A percentile compares a stretch with the other conserved stretches of the same genome.
These are phyloP conservation scores for Colletotrichum tropicale DNA, from an alignment of 2,329 filamentous ascomycete genomes.

Conservation along the genomic window DNA sequence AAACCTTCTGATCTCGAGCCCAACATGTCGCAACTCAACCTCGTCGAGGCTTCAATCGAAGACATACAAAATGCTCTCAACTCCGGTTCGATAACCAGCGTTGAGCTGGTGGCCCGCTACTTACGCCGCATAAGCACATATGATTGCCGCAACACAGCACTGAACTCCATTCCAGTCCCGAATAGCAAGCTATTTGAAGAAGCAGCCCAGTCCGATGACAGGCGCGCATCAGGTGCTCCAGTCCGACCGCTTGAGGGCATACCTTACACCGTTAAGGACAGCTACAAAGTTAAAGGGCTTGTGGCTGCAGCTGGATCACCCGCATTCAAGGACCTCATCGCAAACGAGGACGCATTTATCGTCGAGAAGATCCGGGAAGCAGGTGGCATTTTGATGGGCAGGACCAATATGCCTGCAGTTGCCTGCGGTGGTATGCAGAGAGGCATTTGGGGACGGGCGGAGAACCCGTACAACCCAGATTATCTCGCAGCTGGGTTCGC, in stretches of 20 bases:
- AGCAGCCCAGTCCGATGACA: slow-evolving; percentile 30
- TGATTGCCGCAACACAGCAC: slow-evolving; percentile 24
- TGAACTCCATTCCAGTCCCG: slow-evolving; percentile 31
- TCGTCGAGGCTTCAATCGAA: slow-evolving; percentile 29
- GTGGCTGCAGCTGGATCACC: slow-evolving; percentile 58
- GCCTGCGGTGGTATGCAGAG: slow-evolving; percentile 60
- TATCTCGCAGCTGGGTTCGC: slow-evolving; percentile 57
- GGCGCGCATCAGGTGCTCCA: slow-evolving; percentile 22
- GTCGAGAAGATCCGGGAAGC: slow-evolving; percentile 51
- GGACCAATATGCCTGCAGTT: slow-evolving; percentile 64
- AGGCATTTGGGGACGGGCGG: slow-evolving; percentile 55
- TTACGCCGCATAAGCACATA: slow-evolving; percentile 28
- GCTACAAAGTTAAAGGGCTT: slow-evolving; percentile 57
- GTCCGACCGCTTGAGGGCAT: slow-evolving; percentile 52
- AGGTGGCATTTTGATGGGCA: slow-evolving; percentile 56
- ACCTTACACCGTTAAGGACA: slow-evolving; percentile 63
- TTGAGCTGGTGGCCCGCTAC: slow-evolving; percentile 30
- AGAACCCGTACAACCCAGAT: slow-evolving; percentile 55
- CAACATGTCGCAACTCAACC: background rate
- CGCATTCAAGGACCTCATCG: slow-evolving; percentile 53
- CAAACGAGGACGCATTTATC: slow-evolving; percentile 57
- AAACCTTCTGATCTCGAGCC: background rate
- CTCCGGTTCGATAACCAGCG: slow-evolving; percentile 23
- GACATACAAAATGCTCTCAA: slow-evolving; percentile 26
- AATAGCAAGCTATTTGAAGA: slow-evolving; percentile 27